Evolutionary conservation across 2,329 filamentous ascomycete species (phyloP), one percentile per base, ranked within the genome.

Genomic region (Aspergillus pseudotamarii): DNA sequence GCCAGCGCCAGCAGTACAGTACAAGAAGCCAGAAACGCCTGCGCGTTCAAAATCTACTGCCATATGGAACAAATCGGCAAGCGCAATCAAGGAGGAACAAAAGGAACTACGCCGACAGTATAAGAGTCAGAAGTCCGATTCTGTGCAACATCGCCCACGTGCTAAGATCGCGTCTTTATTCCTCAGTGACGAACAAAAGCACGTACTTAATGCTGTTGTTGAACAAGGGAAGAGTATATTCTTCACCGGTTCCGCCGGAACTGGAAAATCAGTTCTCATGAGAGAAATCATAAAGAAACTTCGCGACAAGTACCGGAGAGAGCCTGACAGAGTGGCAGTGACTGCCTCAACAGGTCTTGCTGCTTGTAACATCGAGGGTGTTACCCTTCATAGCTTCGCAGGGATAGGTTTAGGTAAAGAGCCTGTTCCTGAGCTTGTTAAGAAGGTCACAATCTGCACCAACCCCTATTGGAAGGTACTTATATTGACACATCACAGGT

Each of bases 341-440:
- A 98, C 95, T 1, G 95, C 95, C 9, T 99, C 95, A 0, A 99
- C 95, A 0, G 95, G 95, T 54, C 85, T 99, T 59, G 96, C 95
- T 56, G 95, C 95, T 23, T 98, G 94, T 80, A 98, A 99, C 71
- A 94, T 99, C 66, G 94, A 94, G 41, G 95, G 95, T 72, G 92
- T 96, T 60, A 99, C 95, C 0, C 83, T 99, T 19, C 95, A 99
- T 80, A 97, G 94, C 76, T 99, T 97, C 80, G 86, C 94, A 14
- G 95, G 95, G 3, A 97, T 99, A 70, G 96, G 95, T 0, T 84
- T 99, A 16, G 95, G 95, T 43, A 98, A 98, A 77, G 95, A 98
- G 71, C 86, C 91, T 45, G 91, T 89, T 4, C 85, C 88, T 19
- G 87, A 90, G 36, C 83, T 99, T 28, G 87, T 97, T 57, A 95